A percentile compares a stretch with the other conserved stretches of the same genome.
phyloP scores from a whole-genome alignment of 345 rosid species.

The Sisymbrium irio region DNA sequence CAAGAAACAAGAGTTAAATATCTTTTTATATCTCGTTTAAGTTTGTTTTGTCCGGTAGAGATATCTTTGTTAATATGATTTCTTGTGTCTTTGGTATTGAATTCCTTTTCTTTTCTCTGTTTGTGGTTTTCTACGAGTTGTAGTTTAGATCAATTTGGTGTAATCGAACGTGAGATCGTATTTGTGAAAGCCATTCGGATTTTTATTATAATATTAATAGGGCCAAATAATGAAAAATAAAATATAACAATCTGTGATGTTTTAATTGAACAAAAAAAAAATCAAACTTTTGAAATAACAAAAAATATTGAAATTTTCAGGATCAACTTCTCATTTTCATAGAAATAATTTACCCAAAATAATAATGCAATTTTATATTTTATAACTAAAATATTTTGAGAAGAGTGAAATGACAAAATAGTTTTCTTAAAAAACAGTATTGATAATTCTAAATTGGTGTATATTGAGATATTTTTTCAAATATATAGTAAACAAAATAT shows the following conservation, averaged over 20 bases:
- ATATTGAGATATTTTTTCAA: too few species aligned
- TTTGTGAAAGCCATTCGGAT: not conserved
- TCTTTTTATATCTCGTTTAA: conserved; percentile 1
- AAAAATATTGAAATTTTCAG: too few species aligned
- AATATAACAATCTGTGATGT: not conserved
- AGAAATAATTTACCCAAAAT: too few species aligned
- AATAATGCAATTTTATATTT: too few species aligned
- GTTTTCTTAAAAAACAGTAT: too few species aligned
- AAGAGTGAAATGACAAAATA: too few species aligned
- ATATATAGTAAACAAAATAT: too few species aligned
- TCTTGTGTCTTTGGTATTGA: conserved; percentile 19
- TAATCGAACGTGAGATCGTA: conserved; percentile 5
- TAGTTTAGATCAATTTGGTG: conserved; percentile 23
- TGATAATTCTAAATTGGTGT: too few species aligned
- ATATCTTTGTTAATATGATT: conserved; percentile 32
- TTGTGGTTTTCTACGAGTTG: conserved; percentile 2
- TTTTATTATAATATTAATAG: not conserved
- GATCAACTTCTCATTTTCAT: too few species aligned
- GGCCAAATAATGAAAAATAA: not conserved
- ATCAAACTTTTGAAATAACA: too few species aligned
- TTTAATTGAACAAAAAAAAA: too few species aligned
- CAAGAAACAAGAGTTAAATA: conserved; percentile 6
- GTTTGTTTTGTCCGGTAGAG: conserved; percentile 18
- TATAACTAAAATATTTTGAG: too few species aligned
- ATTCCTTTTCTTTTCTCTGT: not conserved